Base-by-base conservation (phyloP, 2,329 filamentous ascomycete species). In the Capronia epimyces region DNA sequence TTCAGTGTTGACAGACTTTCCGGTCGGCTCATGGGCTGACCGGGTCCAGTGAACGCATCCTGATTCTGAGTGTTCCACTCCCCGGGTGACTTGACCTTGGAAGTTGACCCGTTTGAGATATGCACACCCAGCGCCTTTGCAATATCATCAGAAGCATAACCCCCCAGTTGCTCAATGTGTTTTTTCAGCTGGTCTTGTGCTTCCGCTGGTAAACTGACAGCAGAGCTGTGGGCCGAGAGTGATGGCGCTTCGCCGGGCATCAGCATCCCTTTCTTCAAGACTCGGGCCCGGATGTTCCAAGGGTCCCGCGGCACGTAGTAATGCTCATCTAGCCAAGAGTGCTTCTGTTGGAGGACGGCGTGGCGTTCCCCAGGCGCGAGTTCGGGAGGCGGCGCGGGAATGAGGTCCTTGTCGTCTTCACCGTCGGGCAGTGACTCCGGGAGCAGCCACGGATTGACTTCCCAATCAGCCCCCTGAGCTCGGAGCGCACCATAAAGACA, bases 401-500 rank as follows among this genome's bases (percentile, higher is more conserved):
- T 67, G n/a, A 46, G 46, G 15, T 52, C 59, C 43, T 56, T 49
- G 27, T 60, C 57, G 42, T 56, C 53, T 18, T 60, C 57, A n/a
- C 50, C 55, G n/a, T 60, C 55, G 10, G 50, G 50, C 37, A 53
- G 37, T 12, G 18, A 27, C 7, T 55, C 56, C 5, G 43, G 31
- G 25, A 42, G 37, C 18, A 57, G 40, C 55, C 55, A 57, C 5
- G 46, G 51, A 18, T 49, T 57, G 43, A 55, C 57, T 61, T 95
- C 82, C 85, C 94, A 97, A 43, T 89, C 83, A 10, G 90, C 93
- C 25, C 89, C 90, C 63, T 96, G 83, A 60, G 90, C 90, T 54
- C 83, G 77, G 37, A 98, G 74, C 0, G 93, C 90, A 67, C 91
- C 89, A 75, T 96, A 96, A 49, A 98, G 93, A 63, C 91, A 96